Percentiles rank a stretch among this genome's conserved stretches.
Conservation (phyloP, 768 basidiomycete species). For the Naganishia randhawae region DNA sequence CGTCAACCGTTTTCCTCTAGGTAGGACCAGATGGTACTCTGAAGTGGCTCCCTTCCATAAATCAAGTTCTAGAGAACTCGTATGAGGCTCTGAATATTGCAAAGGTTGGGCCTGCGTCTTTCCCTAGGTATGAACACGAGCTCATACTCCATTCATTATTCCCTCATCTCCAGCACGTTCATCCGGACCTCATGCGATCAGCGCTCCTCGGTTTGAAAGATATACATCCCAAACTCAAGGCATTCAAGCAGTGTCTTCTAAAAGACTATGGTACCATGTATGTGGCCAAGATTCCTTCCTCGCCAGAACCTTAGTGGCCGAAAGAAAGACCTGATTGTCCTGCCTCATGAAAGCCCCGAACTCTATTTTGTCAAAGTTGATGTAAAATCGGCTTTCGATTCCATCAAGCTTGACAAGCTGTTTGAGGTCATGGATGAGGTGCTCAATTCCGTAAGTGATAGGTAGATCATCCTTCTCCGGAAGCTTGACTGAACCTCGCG, state of each 20-base stretch:
- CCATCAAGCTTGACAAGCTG: slow-evolving; percentile 82
- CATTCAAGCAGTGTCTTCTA: slow-evolving; percentile 58
- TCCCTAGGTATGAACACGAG: too few relatives aligned
- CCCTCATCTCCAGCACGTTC: slow-evolving; percentile 56
- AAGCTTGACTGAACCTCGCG: slow-evolving; percentile 36
- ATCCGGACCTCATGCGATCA: slow-evolving; percentile 66
- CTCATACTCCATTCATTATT: neutral
- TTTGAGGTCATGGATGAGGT: slow-evolving; percentile 69
- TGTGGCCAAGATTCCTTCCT: slow-evolving; percentile 31
- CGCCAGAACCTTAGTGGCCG: slow-evolving; percentile 13
- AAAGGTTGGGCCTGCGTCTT: too few relatives aligned
- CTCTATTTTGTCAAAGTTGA: slow-evolving; percentile 96
- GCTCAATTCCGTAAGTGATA: slow-evolving; percentile 58
- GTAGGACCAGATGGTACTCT: slow-evolving; percentile 9
- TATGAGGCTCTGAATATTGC: slow-evolving; percentile 86
- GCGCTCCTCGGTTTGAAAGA: slow-evolving; percentile 81
- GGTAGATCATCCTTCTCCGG: slow-evolving; percentile 25
- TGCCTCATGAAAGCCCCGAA: slow-evolving; percentile 60
- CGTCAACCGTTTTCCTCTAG: neutral
- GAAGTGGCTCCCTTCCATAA: slow-evolving; percentile 64
- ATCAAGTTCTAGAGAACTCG: slow-evolving; percentile 74
- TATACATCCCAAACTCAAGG: slow-evolving; percentile 69
- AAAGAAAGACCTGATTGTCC: neutral
- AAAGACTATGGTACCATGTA: slow-evolving; percentile 59
- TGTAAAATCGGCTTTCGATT: slow-evolving; percentile 93